Percentiles rank a stretch among this genome's conserved stretches.
phyloP scores from a whole-genome alignment of 345 rosid genomes.

The Acer negundo region DNA sequence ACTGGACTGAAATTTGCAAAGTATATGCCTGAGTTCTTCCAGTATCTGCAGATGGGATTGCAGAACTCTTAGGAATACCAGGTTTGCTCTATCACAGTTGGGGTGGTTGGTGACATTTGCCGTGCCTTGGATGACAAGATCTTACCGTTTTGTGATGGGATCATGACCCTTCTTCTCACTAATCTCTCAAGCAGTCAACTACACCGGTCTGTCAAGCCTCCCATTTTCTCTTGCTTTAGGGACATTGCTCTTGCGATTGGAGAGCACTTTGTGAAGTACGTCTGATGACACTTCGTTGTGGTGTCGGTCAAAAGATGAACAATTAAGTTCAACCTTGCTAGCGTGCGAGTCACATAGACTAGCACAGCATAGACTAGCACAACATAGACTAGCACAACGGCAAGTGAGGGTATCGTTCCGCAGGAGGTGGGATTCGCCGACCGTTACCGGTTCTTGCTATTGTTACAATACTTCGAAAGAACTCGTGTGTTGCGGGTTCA shows the following conservation, averaged over 20 bases:
- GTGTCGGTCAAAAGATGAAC: too few species aligned
- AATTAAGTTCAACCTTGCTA: too few species aligned
- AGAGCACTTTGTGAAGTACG: slow-evolving; percentile 72
- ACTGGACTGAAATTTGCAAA: slow-evolving; percentile 75
- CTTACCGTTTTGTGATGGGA: slow-evolving; percentile 82
- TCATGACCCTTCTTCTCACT: slow-evolving; percentile 74
- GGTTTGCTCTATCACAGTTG: slow-evolving; percentile 89
- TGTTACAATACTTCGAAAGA: too few species aligned
- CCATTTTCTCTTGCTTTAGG: slow-evolving; percentile 89
- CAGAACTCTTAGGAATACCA: slow-evolving; percentile 91
- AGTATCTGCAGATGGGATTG: slow-evolving; percentile 84
- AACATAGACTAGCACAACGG: too few species aligned
- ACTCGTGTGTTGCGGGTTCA: too few species aligned
- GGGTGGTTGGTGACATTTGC: slow-evolving; percentile 88
- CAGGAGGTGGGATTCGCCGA: too few species aligned
- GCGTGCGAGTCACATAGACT: too few species aligned
- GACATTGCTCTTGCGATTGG: slow-evolving; percentile 92
- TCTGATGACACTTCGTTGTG: too few species aligned
- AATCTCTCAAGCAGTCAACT: slow-evolving; percentile 74
- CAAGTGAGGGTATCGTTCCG: too few species aligned
- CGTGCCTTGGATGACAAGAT: slow-evolving; percentile 82
- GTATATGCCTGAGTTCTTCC: slow-evolving; percentile 78
- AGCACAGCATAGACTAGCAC: too few species aligned
- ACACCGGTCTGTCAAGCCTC: slow-evolving; percentile 90
- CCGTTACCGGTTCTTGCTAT: too few species aligned